Evolutionary conservation across 192 early-diverging fungal species (phyloP).

Genomic region (Backusella macrospora): DNA sequence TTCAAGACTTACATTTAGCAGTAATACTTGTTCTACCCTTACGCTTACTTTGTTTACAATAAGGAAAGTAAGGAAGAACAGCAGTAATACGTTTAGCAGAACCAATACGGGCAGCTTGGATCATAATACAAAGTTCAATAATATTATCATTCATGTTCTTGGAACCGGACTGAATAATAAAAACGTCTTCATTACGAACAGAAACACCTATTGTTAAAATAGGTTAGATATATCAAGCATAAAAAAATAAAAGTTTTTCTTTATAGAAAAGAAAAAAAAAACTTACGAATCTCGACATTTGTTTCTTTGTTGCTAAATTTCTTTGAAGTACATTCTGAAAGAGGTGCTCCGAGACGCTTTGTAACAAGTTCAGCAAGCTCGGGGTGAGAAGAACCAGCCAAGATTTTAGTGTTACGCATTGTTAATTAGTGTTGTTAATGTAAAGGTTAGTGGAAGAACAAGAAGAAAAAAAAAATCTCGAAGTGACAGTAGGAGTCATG

Average conservation of each 20-base stretch:
- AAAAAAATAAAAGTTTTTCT: background rate
- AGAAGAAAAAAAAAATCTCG: conserved; percentile 1
- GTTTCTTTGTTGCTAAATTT: conserved; percentile 95
- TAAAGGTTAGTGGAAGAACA: background rate
- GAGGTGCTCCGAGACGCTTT: conserved; percentile 76
- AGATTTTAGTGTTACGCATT: conserved; percentile 91
- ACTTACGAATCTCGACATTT: conserved; percentile 78
- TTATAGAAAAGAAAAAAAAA: background rate
- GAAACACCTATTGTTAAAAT: conserved; percentile 74
- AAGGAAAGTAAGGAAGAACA: conserved; percentile 97
- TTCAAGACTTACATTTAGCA: conserved; percentile 64
- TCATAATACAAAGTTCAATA: conserved; percentile 98
- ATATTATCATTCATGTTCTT: conserved; percentile 96
- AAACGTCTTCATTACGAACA: conserved; percentile 97
- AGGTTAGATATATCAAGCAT: background rate
- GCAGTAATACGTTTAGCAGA: conserved; percentile 92
- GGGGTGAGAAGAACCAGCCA: conserved; percentile 92
- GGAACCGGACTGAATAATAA: conserved; percentile 96
- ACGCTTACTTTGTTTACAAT: conserved; percentile 93
- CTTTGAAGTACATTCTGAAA: conserved; percentile 75
- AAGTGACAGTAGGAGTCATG: background rate
- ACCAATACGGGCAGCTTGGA: conserved; percentile 95
- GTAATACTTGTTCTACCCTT: conserved; percentile 94
- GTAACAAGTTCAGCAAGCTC: conserved; percentile 82
- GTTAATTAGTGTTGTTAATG: background rate